phyloP scores from a whole-genome alignment of 2,329 filamentous ascomycete genomes.

The Aspergillus quadricinctus region DNA sequence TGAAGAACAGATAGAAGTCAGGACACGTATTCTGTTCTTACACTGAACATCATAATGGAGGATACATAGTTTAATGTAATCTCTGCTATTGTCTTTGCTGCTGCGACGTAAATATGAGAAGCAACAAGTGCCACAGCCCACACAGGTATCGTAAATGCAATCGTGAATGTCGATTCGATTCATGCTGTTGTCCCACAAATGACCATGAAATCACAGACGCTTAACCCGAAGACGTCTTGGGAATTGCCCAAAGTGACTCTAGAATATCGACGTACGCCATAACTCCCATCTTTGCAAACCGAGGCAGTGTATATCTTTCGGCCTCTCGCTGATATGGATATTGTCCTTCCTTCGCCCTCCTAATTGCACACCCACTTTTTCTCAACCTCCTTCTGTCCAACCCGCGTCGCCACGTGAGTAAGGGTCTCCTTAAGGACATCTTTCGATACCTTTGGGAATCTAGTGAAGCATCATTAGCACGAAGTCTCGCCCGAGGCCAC shows the following conservation, averaged over 20 bases:
- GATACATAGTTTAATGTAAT: neutral
- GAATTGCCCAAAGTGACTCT: neutral
- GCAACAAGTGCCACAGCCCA: no score
- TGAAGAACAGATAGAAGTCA: neutral
- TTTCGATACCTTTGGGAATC: constrained; percentile 66
- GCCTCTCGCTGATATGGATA: neutral
- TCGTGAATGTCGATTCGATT: neutral
- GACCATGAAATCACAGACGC: neutral
- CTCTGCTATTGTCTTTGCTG: neutral
- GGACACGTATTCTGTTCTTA: neutral
- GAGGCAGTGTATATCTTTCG: neutral
- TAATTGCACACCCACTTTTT: constrained; percentile 59
- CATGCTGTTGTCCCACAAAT: neutral
- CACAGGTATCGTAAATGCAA: neutral
- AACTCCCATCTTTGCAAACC: neutral
- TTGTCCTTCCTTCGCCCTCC: neutral
- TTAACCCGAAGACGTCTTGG: neutral
- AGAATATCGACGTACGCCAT: neutral
- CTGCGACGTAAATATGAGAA: neutral
- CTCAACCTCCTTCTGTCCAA: constrained; percentile 58
- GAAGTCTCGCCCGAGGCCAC: neutral
- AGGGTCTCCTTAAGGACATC: constrained; percentile 68
- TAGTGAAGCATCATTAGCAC: constrained; percentile 23
- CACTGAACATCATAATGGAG: neutral
- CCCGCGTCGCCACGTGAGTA: constrained; percentile 59